A percentile compares a stretch with the other conserved stretches of the same genome.
Conservation (phyloP, 108 stramenopile genomes). For the Pseudonitzschia multiseries region DNA sequence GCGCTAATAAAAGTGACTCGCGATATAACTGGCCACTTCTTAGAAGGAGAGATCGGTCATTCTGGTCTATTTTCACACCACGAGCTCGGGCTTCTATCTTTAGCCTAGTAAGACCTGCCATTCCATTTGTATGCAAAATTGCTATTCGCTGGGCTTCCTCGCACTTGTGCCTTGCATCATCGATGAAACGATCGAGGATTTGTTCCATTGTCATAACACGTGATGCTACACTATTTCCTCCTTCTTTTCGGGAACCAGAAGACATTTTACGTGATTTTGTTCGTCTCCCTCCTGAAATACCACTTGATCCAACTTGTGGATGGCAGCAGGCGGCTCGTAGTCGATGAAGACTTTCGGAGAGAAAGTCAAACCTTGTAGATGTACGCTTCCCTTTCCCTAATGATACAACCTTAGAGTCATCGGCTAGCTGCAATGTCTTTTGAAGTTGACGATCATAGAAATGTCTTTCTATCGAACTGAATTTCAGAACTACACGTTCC, state of each 20-base stretch:
- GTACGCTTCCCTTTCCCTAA: slow-evolving; percentile 16
- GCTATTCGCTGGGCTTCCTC: slow-evolving; percentile 66
- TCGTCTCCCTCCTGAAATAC: slow-evolving; percentile 31
- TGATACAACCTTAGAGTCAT: neutral
- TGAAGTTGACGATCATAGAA: slow-evolving; percentile 66
- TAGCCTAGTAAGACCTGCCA: slow-evolving; percentile 55
- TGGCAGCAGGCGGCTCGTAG: slow-evolving; percentile 76
- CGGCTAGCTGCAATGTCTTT: slow-evolving; percentile 38
- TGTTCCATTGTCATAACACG: slow-evolving; percentile 60
- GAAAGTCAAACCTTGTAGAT: slow-evolving; percentile 27
- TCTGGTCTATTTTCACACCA: slow-evolving; percentile 21
- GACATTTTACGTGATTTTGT: neutral
- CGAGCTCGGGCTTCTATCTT: slow-evolving; percentile 45
- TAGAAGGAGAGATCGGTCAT: slow-evolving; percentile 31
- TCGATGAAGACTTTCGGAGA: slow-evolving; percentile 43
- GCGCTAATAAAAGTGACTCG: slow-evolving; percentile 45
- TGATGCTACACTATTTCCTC: neutral
- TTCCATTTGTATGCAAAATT: slow-evolving; percentile 59
- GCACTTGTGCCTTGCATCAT: slow-evolving; percentile 56
- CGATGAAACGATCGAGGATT: slow-evolving; percentile 63
- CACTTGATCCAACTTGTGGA: slow-evolving; percentile 72
- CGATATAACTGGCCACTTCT: slow-evolving; percentile 45
- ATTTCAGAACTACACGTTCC: slow-evolving; percentile 48
- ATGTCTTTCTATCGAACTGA: slow-evolving; percentile 61
- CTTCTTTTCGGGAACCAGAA: neutral